phyloP scores from a whole-genome alignment of 2,329 filamentous ascomycete species.

The Samsoniella hepiali region DNA sequence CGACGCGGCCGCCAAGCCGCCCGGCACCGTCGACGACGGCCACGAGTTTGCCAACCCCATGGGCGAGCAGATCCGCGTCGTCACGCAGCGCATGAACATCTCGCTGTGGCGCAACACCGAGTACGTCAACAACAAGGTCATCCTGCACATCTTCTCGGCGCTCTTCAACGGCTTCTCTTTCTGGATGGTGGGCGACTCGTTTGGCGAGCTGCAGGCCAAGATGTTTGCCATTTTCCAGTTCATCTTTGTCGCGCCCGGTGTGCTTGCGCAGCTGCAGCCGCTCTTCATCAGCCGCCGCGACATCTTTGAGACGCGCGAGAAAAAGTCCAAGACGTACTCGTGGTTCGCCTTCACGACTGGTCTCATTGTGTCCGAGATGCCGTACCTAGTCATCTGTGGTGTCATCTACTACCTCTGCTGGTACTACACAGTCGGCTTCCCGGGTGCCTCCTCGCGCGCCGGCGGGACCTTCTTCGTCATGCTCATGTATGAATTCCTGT shows the following conservation, averaged over 20 bases:
- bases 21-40: slow-evolving; percentile 46
- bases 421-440: slow-evolving; percentile 57
- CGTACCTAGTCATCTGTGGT: slow-evolving; percentile 43
- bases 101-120: slow-evolving; percentile 64
- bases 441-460: slow-evolving; percentile 40
- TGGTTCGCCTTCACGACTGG: slow-evolving; percentile 58
- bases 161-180: slow-evolving; percentile 62
- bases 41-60: slow-evolving; percentile 72
- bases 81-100: slow-evolving; percentile 59
- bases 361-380: slow-evolving; percentile 46
- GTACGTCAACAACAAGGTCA: slow-evolving; percentile 63
- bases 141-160: slow-evolving; percentile 51
- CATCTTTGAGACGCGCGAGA: slow-evolving; percentile 57
- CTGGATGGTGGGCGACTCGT: slow-evolving; percentile 54
- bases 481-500: slow-evolving; percentile 58
- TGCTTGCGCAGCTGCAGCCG: slow-evolving; percentile 57
- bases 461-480: slow-evolving; percentile 54
- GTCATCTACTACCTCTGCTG: slow-evolving; percentile 52
- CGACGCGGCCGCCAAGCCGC: slow-evolving; percentile 47
- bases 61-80: slow-evolving; percentile 59
- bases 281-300: slow-evolving; percentile 55
- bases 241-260: slow-evolving; percentile 58
- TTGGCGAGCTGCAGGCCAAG: slow-evolving; percentile 50
- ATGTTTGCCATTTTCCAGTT: slow-evolving; percentile 62
- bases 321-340: slow-evolving; percentile 59